These are phyloP conservation scores for Lipomyces lipofer DNA, from an alignment of 805 yeast genomes.

Conservation along the genomic window DNA sequence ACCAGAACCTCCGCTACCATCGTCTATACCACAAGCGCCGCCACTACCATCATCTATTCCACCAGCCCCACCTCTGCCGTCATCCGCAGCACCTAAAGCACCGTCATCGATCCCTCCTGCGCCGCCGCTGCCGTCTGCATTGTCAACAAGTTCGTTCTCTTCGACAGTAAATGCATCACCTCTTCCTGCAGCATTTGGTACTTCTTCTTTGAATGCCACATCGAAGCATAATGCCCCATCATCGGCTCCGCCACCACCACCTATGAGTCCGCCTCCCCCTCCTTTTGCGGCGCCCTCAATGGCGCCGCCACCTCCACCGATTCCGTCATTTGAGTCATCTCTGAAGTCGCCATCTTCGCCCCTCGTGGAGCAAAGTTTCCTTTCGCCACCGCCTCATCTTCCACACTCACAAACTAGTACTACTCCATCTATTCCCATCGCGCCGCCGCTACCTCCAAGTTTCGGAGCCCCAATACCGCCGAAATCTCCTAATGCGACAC, in stretches of 20 bases:
- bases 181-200: background rate
- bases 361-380: too few species aligned
- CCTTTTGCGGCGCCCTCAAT: conserved; percentile 23
- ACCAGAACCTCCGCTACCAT: background rate
- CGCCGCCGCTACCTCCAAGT: background rate
- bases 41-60: conserved; percentile 27
- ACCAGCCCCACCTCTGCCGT: conserved; percentile 30
- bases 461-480: background rate
- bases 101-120: background rate
- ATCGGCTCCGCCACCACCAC: conserved; percentile 12
- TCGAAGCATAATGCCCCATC: background rate
- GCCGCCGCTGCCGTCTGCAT: conserved; percentile 4
- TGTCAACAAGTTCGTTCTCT: too few species aligned
- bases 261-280: conserved; percentile 32
- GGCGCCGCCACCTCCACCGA: conserved; percentile 10
- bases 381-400: too few species aligned
- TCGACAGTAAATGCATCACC: background rate
- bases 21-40: conserved; percentile 7
- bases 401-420: too few species aligned
- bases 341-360: too few species aligned
- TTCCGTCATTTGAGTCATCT: too few species aligned
- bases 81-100: conserved; percentile 30
- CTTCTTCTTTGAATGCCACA: background rate
- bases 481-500: background rate
- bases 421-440: background rate